These are phyloP conservation scores for Leptographium wingfieldii DNA, from an alignment of 2,329 filamentous ascomycete species.

Conservation along the genomic window DNA sequence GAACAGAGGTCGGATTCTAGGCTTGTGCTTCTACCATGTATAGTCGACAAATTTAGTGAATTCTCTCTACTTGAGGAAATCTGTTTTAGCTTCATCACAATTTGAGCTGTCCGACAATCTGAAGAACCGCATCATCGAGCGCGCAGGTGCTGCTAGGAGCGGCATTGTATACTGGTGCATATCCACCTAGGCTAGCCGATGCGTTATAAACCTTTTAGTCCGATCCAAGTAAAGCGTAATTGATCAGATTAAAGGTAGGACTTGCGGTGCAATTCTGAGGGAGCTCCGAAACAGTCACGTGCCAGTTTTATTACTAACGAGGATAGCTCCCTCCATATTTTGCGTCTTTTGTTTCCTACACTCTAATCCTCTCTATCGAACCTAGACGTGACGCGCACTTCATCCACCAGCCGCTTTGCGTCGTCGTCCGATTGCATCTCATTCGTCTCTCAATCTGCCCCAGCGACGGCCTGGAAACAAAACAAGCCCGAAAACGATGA, in stretches of 20 bases:
- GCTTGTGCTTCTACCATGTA: not conserved
- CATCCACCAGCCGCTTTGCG: not conserved
- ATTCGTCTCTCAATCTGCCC: not conserved
- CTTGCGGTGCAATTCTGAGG: too few species aligned
- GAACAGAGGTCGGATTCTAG: not conserved
- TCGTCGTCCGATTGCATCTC: not conserved
- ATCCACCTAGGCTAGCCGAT: too few species aligned
- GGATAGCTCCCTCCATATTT: too few species aligned
- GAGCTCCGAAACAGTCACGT: too few species aligned
- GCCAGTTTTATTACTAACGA: too few species aligned
- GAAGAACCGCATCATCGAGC: too few species aligned
- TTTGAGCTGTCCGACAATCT: not conserved
- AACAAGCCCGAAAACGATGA: constrained; percentile 14
- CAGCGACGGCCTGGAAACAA: not conserved
- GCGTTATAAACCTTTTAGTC: too few species aligned
- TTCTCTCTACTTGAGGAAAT: not conserved
- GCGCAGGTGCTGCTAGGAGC: too few species aligned
- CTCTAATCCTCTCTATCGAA: not conserved
- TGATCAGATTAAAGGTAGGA: too few species aligned
- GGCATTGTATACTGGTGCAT: too few species aligned
- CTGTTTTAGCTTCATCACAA: not conserved
- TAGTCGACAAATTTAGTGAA: not conserved
- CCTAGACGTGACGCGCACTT: not conserved
- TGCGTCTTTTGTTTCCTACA: not conserved
- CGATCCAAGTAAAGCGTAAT: too few species aligned